These are phyloP conservation scores for Phycomyces nitens DNA, from an alignment of 192 early-diverging fungal genomes.

Conservation along the genomic window DNA sequence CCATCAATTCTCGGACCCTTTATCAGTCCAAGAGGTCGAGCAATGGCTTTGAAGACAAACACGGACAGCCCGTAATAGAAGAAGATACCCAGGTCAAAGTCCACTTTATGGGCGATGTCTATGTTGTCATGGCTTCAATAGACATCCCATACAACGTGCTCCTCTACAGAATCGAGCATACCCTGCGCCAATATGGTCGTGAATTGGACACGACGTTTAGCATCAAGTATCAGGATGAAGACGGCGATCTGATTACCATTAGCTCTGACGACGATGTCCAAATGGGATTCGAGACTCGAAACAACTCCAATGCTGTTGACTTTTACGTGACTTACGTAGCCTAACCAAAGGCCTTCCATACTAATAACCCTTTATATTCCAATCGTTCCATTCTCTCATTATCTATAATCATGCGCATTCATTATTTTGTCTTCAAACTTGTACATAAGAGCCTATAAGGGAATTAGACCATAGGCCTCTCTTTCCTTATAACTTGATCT, in stretches of 20 bases:
- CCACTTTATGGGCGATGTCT: conserved; percentile 85
- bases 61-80: not conserved
- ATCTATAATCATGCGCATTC: no score
- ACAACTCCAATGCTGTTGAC: conserved; percentile 47
- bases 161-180: conserved; percentile 76
- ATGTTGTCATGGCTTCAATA: conserved; percentile 81
- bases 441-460: no score
- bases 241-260: conserved; percentile 85
- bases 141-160: conserved; percentile 76
- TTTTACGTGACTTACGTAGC: conserved; percentile 45
- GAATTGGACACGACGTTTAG: conserved; percentile 57
- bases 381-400: not conserved
- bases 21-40: conserved; percentile 5
- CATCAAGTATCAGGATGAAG: conserved; percentile 88
- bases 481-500: no score
- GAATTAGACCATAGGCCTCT: no score
- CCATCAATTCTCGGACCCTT: not conserved
- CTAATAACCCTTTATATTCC: not conserved
- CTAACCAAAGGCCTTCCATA: not conserved
- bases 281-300: conserved; percentile 80
- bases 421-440: no score
- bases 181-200: conserved; percentile 76
- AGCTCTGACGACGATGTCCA: conserved; percentile 87
- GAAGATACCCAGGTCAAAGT: conserved; percentile 77
- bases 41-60: conserved; percentile 7